Base-by-base conservation (phyloP, 2,329 filamentous ascomycete genomes). In the Cladophialophora bantiana region DNA sequence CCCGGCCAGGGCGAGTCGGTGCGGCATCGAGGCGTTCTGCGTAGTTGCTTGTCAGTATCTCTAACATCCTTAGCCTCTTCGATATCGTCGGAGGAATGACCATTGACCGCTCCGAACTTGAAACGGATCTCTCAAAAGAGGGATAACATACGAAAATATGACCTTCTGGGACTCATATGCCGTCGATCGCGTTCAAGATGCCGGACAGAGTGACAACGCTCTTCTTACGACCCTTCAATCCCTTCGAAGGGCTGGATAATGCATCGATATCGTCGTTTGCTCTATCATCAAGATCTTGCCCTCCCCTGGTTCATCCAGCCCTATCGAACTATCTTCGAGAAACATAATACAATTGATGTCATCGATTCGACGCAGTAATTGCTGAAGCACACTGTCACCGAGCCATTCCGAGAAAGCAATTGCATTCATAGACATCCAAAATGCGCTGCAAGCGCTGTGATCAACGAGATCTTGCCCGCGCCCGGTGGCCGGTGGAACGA, bases 131-230 rank as follows among this genome's bases (percentile, higher is more conserved):
- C 2, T 7, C 4, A 7, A 7, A n/a, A n/a, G 15, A 18, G n/a
- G 4, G 4, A 3, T 42, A n/a, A n/a, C 40, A 7, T 42, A 42
- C 40, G 15, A 94, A 84, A 12, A 94, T 86, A 48, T 90, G 86
- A 35, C 91, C 91, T 78, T 94, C 91, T 73, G 91, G 90, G 2
- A 88, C 90, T 0, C 90, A 90, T 0, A 93, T 90, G 62, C 92
- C 91, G 74, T 96, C 92, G 50, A 95, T 92, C 65, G 90, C 89
- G 77, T 96, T 95, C 59, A 96, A 84, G 1, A 95, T 83, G 0
- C 91, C 91, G 0, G 90, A 92, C 1, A 95, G 83, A 1, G 90
- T 91, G 70, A 93, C 91, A n/a, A 5, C 15, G 40, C 40, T 6
- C 40, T n/a, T 42, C 40, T n/a, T 42, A 7, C 40, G 40, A 10